phyloP scores from a whole-genome alignment of 2,329 filamentous ascomycete species.

The Trichoderma koningiopsis region DNA sequence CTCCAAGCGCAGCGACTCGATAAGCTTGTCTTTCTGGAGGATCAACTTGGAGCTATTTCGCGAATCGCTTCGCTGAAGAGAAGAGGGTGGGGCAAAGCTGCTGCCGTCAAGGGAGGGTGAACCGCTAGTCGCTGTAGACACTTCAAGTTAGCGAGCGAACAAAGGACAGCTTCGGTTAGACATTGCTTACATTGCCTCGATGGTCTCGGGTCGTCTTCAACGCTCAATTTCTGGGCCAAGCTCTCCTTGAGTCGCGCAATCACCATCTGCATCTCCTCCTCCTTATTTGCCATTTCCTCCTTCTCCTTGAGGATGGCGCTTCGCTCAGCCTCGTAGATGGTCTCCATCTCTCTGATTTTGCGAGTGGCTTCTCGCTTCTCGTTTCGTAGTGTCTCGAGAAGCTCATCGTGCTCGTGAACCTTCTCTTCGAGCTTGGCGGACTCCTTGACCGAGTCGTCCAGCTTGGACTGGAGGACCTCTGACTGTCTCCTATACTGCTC shows the following conservation, averaged over 20 bases:
- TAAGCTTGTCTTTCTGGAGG: slow-evolving; percentile 93
- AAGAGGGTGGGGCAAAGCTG: slow-evolving; percentile 84
- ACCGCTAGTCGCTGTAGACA: slow-evolving; percentile 48
- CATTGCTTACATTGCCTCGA: slow-evolving; percentile 57
- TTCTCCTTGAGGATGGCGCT: slow-evolving; percentile 88
- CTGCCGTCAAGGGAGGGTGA: slow-evolving; percentile 71
- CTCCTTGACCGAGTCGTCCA: slow-evolving; percentile 83
- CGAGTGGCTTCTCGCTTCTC: slow-evolving; percentile 82
- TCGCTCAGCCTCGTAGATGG: slow-evolving; percentile 88
- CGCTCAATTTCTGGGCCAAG: slow-evolving; percentile 70
- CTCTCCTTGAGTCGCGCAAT: slow-evolving; percentile 92
- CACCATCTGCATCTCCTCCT: slow-evolving; percentile 87
- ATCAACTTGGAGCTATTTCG: slow-evolving; percentile 87
- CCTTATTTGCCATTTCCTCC: slow-evolving; percentile 78
- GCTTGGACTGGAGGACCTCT: slow-evolving; percentile 78
- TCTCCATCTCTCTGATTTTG: slow-evolving; percentile 87
- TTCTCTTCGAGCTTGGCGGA: slow-evolving; percentile 86
- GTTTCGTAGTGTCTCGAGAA: slow-evolving; percentile 76
- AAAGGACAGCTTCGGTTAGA: background rate
- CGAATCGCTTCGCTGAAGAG: slow-evolving; percentile 83
- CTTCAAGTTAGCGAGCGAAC: slow-evolving; percentile 30
- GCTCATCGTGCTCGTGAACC: slow-evolving; percentile 82
- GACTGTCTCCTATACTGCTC: slow-evolving; percentile 83
- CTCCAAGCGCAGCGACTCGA: slow-evolving; percentile 88
- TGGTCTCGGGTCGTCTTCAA: slow-evolving; percentile 58